Conservation (phyloP, 2,329 filamentous ascomycete genomes). For the Sclerotinia subarctica region DNA sequence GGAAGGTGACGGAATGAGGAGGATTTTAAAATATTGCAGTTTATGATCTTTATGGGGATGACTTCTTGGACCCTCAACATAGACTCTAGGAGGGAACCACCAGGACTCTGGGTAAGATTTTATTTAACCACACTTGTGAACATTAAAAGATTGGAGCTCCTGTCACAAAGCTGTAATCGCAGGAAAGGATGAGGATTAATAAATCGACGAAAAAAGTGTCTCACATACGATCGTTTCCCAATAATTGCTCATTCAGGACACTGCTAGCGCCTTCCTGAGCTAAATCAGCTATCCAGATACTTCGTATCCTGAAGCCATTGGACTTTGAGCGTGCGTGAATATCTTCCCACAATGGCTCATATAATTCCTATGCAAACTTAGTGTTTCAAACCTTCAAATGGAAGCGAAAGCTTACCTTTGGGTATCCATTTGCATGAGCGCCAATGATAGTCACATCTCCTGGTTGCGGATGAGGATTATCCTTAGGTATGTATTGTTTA, state of each 20-base stretch:
- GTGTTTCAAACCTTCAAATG: not conserved
- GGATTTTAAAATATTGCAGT: not conserved
- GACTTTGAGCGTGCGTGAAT: slow-evolving; percentile 56
- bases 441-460: slow-evolving; percentile 84
- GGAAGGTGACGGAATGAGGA: not conserved
- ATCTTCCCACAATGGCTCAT: slow-evolving; percentile 87
- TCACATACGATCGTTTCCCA: slow-evolving; percentile 77
- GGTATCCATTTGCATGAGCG: slow-evolving; percentile 88
- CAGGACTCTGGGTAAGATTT: too few species aligned
- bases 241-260: slow-evolving; percentile 66
- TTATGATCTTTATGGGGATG: not conserved
- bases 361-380: slow-evolving; percentile 67
- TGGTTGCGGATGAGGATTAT: slow-evolving; percentile 63
- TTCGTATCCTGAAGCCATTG: slow-evolving; percentile 65
- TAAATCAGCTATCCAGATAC: slow-evolving; percentile 85
- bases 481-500: slow-evolving; percentile 82
- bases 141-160: not conserved
- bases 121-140: not conserved
- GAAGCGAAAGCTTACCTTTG: slow-evolving; percentile 58
- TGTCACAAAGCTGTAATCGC: not conserved
- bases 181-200: not conserved
- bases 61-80: not conserved
- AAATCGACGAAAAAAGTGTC: not conserved
- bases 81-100: not conserved
- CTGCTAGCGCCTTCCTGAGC: slow-evolving; percentile 74